These are phyloP conservation scores for Stephania japonica DNA, from an alignment of 164 flowering plant genomes.

Conservation along the genomic window DNA sequence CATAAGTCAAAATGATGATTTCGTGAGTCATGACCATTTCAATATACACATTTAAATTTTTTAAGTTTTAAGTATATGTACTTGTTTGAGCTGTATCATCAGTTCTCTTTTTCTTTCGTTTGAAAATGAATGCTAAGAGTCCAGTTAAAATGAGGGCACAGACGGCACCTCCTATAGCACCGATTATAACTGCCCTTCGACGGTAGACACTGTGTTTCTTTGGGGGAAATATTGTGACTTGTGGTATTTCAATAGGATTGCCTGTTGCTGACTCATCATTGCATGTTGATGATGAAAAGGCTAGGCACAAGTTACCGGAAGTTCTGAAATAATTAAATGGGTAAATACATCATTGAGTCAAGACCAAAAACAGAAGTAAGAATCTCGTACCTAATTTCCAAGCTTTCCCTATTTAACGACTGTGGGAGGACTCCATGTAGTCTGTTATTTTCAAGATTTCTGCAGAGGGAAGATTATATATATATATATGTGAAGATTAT, in stretches of 20 bases:
- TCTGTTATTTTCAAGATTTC: conserved; percentile 77
- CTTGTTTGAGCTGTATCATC: conserved; percentile 31
- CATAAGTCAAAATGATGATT: conserved; percentile 5
- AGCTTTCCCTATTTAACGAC: conserved; percentile 52
- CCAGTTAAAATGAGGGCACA: conserved; percentile 30
- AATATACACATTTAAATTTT: not conserved
- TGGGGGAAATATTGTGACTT: conserved; percentile 43
- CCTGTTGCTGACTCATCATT: conserved; percentile 29
- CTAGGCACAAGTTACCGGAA: conserved; percentile 76
- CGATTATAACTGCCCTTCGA: conserved; percentile 37
- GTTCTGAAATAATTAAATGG: conserved; percentile 38
- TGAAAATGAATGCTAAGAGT: conserved; percentile 32
- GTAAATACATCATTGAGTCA: conserved; percentile 13
- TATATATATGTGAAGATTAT: not conserved
- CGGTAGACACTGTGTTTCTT: conserved; percentile 33
- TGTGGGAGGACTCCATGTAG: conserved; percentile 64
- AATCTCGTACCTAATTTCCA: conserved; percentile 56
- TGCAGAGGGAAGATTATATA: conserved; percentile 21
- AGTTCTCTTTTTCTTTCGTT: conserved; percentile 27
- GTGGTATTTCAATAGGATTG: conserved; percentile 53
- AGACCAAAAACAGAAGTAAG: not conserved
- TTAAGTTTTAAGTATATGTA: conserved; percentile 21
- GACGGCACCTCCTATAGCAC: conserved; percentile 38
- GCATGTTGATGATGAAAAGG: conserved; percentile 55
- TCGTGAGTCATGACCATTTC: not conserved